Evolutionary conservation across 140 eudicot genomes (phyloP).

Genomic region (Bidens hawaiensis): DNA sequence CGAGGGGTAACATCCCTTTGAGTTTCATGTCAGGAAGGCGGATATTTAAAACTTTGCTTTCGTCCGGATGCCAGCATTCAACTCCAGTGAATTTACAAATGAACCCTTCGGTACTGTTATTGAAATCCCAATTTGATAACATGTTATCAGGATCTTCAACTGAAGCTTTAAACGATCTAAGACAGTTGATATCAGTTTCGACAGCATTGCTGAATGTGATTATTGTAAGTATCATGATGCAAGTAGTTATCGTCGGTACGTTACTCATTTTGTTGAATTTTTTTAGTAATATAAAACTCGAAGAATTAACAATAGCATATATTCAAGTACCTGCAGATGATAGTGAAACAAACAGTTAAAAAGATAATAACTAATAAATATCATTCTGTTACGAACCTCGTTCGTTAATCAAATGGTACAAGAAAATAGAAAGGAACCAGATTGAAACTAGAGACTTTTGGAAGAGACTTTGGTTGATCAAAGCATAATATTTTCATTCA

Average conservation of each 20-base stretch:
- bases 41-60: constrained; percentile 47
- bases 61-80: constrained; percentile 55
- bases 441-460: too few species aligned
- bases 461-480: too few species aligned
- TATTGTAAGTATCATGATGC: constrained; percentile 32
- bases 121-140: neutral
- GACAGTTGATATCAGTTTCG: neutral
- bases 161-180: neutral
- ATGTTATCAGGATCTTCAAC: neutral
- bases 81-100: constrained; percentile 51
- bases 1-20: constrained; percentile 49
- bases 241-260: constrained; percentile 21
- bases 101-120: constrained; percentile 20
- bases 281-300: neutral
- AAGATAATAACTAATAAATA: too few species aligned
- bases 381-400: too few species aligned
- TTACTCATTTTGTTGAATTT: constrained; percentile 29
- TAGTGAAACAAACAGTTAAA: constrained; percentile 16
- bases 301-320: constrained; percentile 17
- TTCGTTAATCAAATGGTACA: too few species aligned
- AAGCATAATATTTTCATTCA: too few species aligned
- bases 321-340: constrained; percentile 31
- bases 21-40: constrained; percentile 42
- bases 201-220: neutral
- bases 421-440: too few species aligned